Percentiles rank a stretch among this genome's conserved stretches.
Evolutionary conservation across 1,284 basidiomycete species (phyloP).

Genomic region (Chalciporus sp.): DNA sequence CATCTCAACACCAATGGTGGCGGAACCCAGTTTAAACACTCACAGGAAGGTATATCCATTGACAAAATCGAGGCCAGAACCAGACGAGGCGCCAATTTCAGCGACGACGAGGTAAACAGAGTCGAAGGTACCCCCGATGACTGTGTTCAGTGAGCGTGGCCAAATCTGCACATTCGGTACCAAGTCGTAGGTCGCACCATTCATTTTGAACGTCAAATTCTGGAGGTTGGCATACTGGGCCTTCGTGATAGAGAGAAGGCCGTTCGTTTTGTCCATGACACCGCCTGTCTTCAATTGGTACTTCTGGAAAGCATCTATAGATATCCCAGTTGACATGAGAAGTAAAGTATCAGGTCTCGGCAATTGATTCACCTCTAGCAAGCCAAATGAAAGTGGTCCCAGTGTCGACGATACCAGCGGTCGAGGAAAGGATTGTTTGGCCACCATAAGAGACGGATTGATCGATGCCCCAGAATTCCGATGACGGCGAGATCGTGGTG

Average conservation of each 20-base stretch:
- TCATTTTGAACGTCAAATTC: constrained; percentile 46
- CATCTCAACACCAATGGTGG: constrained; percentile 36
- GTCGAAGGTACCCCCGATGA: constrained; percentile 41
- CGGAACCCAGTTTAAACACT: constrained; percentile 10
- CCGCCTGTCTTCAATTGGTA: constrained; percentile 58
- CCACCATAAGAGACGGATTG: constrained; percentile 50
- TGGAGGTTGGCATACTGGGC: constrained; percentile 42
- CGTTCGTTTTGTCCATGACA: constrained; percentile 44
- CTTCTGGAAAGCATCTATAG: constrained; percentile 49
- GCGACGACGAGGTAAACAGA: constrained; percentile 50
- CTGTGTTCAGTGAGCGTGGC: constrained; percentile 45
- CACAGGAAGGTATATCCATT: constrained; percentile 38
- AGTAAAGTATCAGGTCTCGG: background rate
- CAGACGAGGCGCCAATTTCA: constrained; percentile 37
- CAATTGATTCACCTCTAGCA: constrained; percentile 36
- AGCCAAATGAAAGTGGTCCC: constrained; percentile 52
- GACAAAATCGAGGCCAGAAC: constrained; percentile 38
- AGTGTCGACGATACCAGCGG: constrained; percentile 59
- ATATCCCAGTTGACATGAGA: background rate
- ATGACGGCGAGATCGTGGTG: constrained; percentile 50
- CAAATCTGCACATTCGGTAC: constrained; percentile 53
- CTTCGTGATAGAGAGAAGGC: constrained; percentile 43
- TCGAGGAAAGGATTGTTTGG: constrained; percentile 39
- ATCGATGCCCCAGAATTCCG: constrained; percentile 57
- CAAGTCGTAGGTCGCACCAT: constrained; percentile 38